These are phyloP conservation scores for Psidium friedrichsthalianum DNA, from an alignment of 345 rosid genomes.

Conservation along the genomic window DNA sequence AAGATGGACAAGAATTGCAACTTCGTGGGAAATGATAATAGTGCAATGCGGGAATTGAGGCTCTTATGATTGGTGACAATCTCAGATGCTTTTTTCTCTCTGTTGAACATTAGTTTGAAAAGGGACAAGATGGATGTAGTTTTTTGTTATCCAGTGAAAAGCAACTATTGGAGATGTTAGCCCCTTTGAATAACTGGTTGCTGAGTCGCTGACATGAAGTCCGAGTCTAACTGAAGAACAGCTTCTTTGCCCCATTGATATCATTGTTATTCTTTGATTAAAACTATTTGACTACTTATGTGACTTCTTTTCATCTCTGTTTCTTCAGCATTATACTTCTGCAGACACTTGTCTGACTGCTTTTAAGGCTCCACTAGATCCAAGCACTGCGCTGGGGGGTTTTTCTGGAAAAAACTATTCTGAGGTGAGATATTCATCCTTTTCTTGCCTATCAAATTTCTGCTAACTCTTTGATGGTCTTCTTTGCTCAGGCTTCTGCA, in stretches of 20 bases:
- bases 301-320: not conserved
- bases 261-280: not conserved
- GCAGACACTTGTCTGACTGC: conserved; percentile 81
- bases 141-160: not conserved
- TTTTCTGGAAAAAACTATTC: conserved; percentile 75
- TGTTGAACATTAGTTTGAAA: not conserved
- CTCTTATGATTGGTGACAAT: not conserved
- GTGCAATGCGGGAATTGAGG: not conserved
- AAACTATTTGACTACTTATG: not conserved
- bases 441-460: not conserved
- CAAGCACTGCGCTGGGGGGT: conserved; percentile 92
- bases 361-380: conserved; percentile 92
- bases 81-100: not conserved
- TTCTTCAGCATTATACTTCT: conserved; percentile 77
- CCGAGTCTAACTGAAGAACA: not conserved
- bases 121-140: not conserved
- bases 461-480: not conserved
- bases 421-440: conserved; percentile 51
- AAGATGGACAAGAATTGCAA: not conserved
- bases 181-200: not conserved
- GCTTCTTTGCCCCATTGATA: not conserved
- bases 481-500: conserved; percentile 74
- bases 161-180: not conserved
- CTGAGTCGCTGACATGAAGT: not conserved
- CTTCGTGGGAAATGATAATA: not conserved